These are phyloP conservation scores for Penicillium robsamsonii DNA, from an alignment of 495 filamentous ascomycete species.

Conservation along the genomic window DNA sequence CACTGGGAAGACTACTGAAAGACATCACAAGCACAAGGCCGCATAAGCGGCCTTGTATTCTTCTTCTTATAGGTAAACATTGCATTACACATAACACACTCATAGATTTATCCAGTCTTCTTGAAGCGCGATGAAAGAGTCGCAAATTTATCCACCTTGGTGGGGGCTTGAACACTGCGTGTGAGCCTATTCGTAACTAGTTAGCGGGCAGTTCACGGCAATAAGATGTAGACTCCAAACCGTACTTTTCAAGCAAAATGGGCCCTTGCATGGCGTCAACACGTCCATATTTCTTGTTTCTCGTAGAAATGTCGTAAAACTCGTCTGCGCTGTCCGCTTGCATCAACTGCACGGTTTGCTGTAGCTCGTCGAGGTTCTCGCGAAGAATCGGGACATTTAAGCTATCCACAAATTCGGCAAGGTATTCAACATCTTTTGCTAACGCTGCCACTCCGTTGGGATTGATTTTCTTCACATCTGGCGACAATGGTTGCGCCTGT, in stretches of 20 bases:
- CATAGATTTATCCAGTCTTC: constrained; percentile 39
- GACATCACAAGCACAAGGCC: too few relatives aligned
- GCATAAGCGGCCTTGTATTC: too few relatives aligned
- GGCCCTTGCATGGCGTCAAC: constrained; percentile 90
- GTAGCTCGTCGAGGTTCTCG: constrained; percentile 85
- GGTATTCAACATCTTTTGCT: constrained; percentile 75
- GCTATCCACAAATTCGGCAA: constrained; percentile 79
- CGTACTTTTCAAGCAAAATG: constrained; percentile 81
- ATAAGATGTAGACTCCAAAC: constrained; percentile 3
- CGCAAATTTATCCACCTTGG: constrained; percentile 59
- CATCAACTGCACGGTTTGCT: constrained; percentile 86
- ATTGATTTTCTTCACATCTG: constrained; percentile 79
- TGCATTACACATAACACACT: neutral
- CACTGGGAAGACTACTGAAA: too few relatives aligned
- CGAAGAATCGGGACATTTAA: constrained; percentile 77
- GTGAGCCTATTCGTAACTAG: constrained; percentile 54
- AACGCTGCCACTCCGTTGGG: constrained; percentile 79
- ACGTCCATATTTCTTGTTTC: constrained; percentile 88
- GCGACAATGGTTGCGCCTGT: constrained; percentile 76
- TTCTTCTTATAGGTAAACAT: neutral
- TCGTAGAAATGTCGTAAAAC: constrained; percentile 82
- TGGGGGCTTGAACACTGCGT: constrained; percentile 57
- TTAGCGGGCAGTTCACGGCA: constrained; percentile 34
- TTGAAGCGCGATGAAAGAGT: constrained; percentile 72
- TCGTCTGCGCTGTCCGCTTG: constrained; percentile 86